Conservation (phyloP, 2,329 filamentous ascomycete genomes). For the Colletotrichum liaoningense region DNA sequence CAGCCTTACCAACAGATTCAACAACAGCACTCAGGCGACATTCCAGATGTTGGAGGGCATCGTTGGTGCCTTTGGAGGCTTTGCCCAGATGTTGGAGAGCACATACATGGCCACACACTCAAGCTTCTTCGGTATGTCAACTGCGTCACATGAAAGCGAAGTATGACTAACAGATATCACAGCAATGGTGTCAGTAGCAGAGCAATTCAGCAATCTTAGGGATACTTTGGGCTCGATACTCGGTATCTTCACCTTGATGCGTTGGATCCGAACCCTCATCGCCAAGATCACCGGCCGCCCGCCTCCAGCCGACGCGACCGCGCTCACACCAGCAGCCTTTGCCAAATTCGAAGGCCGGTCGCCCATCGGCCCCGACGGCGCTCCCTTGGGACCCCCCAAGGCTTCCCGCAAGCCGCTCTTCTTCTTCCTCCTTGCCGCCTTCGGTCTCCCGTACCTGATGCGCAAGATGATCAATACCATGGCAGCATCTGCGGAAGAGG, state of each 20-base stretch:
- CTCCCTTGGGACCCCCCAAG: slow-evolving; percentile 70
- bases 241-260: slow-evolving; percentile 94
- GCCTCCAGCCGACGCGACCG: slow-evolving; percentile 85
- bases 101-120: slow-evolving; percentile 99
- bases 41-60: slow-evolving; percentile 99
- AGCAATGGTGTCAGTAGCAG: slow-evolving; percentile 98
- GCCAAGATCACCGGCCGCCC: slow-evolving; percentile 94
- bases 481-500: slow-evolving; percentile 86
- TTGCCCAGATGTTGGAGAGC: slow-evolving; percentile 99
- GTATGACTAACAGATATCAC: slow-evolving; percentile 23
- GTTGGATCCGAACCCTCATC: slow-evolving; percentile 92
- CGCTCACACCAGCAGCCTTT: slow-evolving; percentile 91
- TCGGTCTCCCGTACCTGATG: slow-evolving; percentile 97
- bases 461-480: slow-evolving; percentile 91
- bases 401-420: slow-evolving; percentile 96
- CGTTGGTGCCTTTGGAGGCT: slow-evolving; percentile 95
- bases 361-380: slow-evolving; percentile 67
- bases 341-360: slow-evolving; percentile 85
- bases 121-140: slow-evolving; percentile 88
- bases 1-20: slow-evolving; percentile 95
- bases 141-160: background rate
- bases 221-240: slow-evolving; percentile 94
- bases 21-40: slow-evolving; percentile 93
- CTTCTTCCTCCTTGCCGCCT: slow-evolving; percentile 94
- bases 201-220: slow-evolving; percentile 93